Evolutionary conservation across 148 eudicot genomes (phyloP).

Genomic region (Silene latifolia): DNA sequence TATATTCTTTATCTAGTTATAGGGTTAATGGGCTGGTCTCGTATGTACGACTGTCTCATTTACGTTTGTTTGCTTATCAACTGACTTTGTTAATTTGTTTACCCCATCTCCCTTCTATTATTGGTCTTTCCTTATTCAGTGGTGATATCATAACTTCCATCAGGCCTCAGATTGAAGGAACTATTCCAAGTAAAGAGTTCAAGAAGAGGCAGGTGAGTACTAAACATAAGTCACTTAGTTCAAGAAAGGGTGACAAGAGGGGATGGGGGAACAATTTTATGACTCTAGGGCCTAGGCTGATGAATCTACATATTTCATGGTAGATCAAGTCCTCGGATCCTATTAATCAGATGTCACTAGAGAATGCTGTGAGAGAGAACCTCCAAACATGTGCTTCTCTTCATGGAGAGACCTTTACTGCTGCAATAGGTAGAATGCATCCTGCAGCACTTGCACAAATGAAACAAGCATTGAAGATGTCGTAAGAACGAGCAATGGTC

Average conservation of each 20-base stretch:
- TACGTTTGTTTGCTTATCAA: background rate
- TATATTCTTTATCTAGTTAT: background rate
- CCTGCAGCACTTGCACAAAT: conserved; percentile 80
- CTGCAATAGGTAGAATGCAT: conserved; percentile 78
- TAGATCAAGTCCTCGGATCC: conserved; percentile 92
- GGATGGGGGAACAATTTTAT: background rate
- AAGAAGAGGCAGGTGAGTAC: conserved; percentile 75
- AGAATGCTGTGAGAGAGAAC: conserved; percentile 80
- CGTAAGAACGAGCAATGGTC: conserved; percentile 29
- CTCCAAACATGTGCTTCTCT: conserved; percentile 91
- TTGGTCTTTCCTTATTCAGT: conserved; percentile 29
- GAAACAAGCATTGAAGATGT: conserved; percentile 83
- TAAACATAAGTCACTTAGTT: background rate
- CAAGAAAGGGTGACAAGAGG: background rate
- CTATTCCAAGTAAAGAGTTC: conserved; percentile 78
- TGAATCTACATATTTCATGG: conserved; percentile 11
- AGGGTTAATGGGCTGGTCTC: background rate
- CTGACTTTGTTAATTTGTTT: conserved; percentile 13
- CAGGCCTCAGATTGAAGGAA: conserved; percentile 53
- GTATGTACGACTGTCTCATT: background rate
- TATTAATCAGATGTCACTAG: conserved; percentile 70
- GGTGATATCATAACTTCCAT: conserved; percentile 59
- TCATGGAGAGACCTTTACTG: conserved; percentile 87
- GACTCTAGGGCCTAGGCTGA: background rate
- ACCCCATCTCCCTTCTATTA: conserved; percentile 16